Evolutionary conservation across 164 flowering plant genomes (phyloP).

Genomic region (Taxillus chinensis): DNA sequence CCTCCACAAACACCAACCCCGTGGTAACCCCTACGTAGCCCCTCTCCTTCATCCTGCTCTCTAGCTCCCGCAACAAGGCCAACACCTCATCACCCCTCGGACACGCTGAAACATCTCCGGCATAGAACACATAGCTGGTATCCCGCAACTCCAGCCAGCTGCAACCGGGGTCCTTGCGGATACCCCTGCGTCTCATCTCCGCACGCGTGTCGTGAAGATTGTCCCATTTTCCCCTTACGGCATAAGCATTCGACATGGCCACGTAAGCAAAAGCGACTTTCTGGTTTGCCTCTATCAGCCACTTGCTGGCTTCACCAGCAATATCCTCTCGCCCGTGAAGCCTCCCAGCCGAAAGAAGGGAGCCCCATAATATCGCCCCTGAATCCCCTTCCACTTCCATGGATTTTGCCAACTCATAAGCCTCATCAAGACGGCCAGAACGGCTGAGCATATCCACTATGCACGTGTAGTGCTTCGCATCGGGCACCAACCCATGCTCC

Average conservation of each 20-base stretch:
- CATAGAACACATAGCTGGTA: conserved; percentile 30
- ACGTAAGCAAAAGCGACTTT: conserved; percentile 45
- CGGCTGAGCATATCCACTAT: conserved; percentile 69
- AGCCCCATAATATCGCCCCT: conserved; percentile 52
- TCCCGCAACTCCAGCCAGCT: conserved; percentile 63
- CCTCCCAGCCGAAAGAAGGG: conserved; percentile 51
- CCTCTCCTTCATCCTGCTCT: conserved; percentile 39
- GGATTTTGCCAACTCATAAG: conserved; percentile 36
- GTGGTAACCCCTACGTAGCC: conserved; percentile 34
- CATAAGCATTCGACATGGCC: conserved; percentile 49
- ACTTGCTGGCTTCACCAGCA: conserved; percentile 36
- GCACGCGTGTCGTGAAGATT: conserved; percentile 21
- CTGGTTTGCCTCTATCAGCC: conserved; percentile 33
- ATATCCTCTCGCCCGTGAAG: conserved; percentile 48
- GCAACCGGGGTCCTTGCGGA: conserved; percentile 61
- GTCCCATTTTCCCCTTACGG: conserved; percentile 49
- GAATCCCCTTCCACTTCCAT: conserved; percentile 15
- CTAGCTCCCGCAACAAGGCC: conserved; percentile 32
- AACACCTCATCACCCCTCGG: conserved; percentile 25
- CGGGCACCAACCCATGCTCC: conserved; percentile 34
- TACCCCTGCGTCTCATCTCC: conserved; percentile 39
- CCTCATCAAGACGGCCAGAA: conserved; percentile 52
- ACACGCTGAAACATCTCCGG: conserved; percentile 30
- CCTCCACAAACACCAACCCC: conserved; percentile 44
- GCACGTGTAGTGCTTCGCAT: conserved; percentile 45